Evolutionary conservation across 805 yeast species (phyloP).

Genomic region (Lipomyces mesembrius): DNA sequence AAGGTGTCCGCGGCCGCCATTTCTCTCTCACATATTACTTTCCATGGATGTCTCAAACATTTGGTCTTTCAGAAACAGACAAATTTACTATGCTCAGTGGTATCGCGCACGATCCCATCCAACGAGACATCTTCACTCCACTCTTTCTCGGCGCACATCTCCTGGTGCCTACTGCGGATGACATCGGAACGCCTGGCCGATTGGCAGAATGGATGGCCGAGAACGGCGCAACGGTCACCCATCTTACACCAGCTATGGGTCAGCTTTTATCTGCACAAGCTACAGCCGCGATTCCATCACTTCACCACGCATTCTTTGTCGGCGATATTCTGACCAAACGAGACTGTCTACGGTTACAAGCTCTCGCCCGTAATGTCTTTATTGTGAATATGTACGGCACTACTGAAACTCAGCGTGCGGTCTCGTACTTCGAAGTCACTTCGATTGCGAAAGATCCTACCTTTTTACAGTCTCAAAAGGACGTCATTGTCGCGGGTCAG

Average conservation of each 20-base stretch:
- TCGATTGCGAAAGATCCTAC: constrained; percentile 69
- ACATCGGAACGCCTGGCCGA: constrained; percentile 97
- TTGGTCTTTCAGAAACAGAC: constrained; percentile 76
- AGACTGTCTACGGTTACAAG: constrained; percentile 91
- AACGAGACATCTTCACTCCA: constrained; percentile 99
- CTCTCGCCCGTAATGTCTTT: constrained; percentile 83
- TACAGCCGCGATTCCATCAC: constrained; percentile 74
- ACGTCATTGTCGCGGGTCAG: constrained; percentile 96
- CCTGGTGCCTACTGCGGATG: constrained; percentile 93
- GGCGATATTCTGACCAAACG: constrained; percentile 97
- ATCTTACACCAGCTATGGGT: constrained; percentile 99
- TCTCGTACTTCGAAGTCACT: constrained; percentile 87
- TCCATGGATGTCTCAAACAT: constrained; percentile 96
- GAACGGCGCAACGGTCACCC: constrained; percentile 92
- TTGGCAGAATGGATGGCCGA: constrained; percentile 96
- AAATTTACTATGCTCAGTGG: constrained; percentile 97
- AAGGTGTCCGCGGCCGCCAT: constrained; percentile 98
- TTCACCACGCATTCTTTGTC: constrained; percentile 96
- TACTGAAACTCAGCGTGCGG: constrained; percentile 98
- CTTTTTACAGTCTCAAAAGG: constrained; percentile 83
- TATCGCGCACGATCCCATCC: constrained; percentile 99
- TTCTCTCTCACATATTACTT: constrained; percentile 95
- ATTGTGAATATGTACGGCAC: constrained; percentile 99
- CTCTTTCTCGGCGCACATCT: constrained; percentile 92
- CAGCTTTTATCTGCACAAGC: constrained; percentile 97